Evolutionary conservation across 306 rosid genomes (phyloP).

Genomic region (Nissolia schottii): DNA sequence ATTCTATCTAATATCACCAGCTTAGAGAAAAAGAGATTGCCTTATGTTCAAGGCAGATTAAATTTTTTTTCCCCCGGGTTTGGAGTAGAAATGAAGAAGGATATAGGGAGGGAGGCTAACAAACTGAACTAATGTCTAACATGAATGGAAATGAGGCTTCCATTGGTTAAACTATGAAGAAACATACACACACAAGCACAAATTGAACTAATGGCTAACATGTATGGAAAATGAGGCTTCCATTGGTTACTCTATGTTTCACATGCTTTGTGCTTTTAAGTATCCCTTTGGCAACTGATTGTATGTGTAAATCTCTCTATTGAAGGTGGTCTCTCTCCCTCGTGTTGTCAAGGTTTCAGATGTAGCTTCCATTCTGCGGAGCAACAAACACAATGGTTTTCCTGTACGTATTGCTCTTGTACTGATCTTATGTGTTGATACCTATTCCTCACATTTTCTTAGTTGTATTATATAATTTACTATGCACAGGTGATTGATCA

Average conservation of each 20-base stretch:
- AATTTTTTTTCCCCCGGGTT: background rate
- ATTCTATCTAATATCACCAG: conserved; percentile 9
- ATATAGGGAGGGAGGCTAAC: background rate
- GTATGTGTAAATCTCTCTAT: conserved; percentile 23
- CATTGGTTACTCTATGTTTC: background rate
- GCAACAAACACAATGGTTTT: conserved; percentile 91
- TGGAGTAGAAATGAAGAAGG: background rate
- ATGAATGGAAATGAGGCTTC: background rate
- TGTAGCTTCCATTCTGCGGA: conserved; percentile 64
- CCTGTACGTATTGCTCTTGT: conserved; percentile 67
- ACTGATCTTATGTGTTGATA: conserved; percentile 1
- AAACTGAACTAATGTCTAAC: background rate
- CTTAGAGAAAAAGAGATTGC: conserved; percentile 6
- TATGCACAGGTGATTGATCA: conserved; percentile 83
- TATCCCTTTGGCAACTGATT: conserved; percentile 23
- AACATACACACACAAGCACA: background rate
- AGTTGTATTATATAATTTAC: conserved; percentile 29
- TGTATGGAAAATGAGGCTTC: background rate
- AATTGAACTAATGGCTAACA: background rate
- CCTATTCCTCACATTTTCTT: conserved; percentile 16
- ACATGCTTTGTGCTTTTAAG: conserved; percentile 3
- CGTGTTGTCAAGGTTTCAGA: conserved; percentile 95
- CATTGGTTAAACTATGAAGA: background rate
- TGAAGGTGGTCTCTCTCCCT: conserved; percentile 83
- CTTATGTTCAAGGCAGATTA: background rate